Percentiles rank a stretch among this genome's conserved stretches.
phyloP scores from a whole-genome alignment of 2,329 filamentous ascomycete species.

The Ophiosphaerella herpotricha region DNA sequence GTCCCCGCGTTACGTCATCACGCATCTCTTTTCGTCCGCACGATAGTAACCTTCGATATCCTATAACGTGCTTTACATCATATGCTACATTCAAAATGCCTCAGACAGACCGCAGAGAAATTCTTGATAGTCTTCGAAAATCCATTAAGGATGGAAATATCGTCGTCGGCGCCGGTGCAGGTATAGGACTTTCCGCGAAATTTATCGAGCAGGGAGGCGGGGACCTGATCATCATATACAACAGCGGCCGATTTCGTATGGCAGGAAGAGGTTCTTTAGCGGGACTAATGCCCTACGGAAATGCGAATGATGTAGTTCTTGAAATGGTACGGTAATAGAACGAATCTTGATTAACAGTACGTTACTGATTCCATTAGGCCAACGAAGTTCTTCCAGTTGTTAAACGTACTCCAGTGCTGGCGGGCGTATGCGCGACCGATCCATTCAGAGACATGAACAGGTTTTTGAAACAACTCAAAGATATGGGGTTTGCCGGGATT shows the following conservation, averaged over 20 bases:
- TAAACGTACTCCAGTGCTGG: constrained; percentile 66
- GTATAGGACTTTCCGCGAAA: constrained; percentile 72
- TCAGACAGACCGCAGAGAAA: constrained; percentile 61
- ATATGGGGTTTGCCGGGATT: constrained; percentile 69
- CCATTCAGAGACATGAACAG: constrained; percentile 66
- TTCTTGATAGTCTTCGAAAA: constrained; percentile 58
- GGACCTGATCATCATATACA: constrained; percentile 74
- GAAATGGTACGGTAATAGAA: constrained; percentile 60
- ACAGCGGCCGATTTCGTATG: constrained; percentile 74
- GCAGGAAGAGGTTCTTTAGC: constrained; percentile 71
- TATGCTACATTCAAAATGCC: constrained; percentile 52
- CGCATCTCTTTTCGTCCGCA: not conserved
- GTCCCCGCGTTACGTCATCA: constrained; percentile 11
- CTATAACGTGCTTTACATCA: too few species aligned
- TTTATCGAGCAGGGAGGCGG: constrained; percentile 70
- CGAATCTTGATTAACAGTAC: too few species aligned
- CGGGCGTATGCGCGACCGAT: constrained; percentile 73
- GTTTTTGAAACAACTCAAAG: constrained; percentile 65
- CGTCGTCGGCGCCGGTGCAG: constrained; percentile 71
- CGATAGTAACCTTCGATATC: too few species aligned
- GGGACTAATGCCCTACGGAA: constrained; percentile 72
- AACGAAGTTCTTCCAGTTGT: constrained; percentile 70
- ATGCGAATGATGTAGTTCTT: constrained; percentile 71
- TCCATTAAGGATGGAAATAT: constrained; percentile 61
- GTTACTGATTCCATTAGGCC: constrained; percentile 49